These are phyloP conservation scores for Novymonas esmeraldas DNA, from an alignment of 208 protist species.

Conservation along the genomic window DNA sequence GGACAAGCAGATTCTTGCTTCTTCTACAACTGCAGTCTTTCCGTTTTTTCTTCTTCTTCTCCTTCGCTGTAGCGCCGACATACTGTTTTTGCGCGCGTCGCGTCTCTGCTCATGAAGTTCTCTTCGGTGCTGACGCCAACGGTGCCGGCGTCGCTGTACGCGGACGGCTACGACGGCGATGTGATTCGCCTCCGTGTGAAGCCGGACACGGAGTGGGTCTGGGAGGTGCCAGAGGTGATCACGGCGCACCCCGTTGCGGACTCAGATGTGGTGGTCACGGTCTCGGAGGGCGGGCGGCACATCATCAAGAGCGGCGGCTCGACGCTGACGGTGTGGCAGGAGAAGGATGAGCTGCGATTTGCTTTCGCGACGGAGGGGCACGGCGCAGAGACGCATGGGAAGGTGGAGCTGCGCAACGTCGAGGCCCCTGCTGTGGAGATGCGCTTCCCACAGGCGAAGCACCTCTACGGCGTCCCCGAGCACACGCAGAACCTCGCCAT, in stretches of 20 bases:
- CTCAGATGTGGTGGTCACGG: not conserved
- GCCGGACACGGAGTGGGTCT: conserved; percentile 34
- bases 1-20: too few relatives aligned
- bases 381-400: conserved; percentile 11
- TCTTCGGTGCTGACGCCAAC: conserved; percentile 20
- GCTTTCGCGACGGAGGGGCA: too few relatives aligned
- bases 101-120: not conserved
- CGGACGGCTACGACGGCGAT: conserved; percentile 33
- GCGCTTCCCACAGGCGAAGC: conserved; percentile 47
- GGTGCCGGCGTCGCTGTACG: conserved; percentile 13
- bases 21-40: not conserved
- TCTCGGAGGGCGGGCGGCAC: conserved; percentile 2
- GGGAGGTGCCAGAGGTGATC: conserved; percentile 33
- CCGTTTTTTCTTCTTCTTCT: not conserved
- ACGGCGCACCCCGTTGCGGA: not conserved
- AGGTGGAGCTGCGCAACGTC: conserved; percentile 6
- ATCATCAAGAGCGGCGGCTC: conserved; percentile 6
- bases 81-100: not conserved
- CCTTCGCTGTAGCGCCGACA: not conserved
- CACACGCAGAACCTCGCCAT: conserved; percentile 93
- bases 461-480: conserved; percentile 96
- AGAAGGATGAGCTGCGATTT: conserved; percentile 16
- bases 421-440: conserved; percentile 11
- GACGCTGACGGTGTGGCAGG: conserved; percentile 5
- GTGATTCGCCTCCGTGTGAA: conserved; percentile 46